A percentile compares a stretch with the other conserved stretches of the same genome.
Evolutionary conservation across 2,329 filamentous ascomycete genomes (phyloP).

Genomic region (Monilinia polystroma): DNA sequence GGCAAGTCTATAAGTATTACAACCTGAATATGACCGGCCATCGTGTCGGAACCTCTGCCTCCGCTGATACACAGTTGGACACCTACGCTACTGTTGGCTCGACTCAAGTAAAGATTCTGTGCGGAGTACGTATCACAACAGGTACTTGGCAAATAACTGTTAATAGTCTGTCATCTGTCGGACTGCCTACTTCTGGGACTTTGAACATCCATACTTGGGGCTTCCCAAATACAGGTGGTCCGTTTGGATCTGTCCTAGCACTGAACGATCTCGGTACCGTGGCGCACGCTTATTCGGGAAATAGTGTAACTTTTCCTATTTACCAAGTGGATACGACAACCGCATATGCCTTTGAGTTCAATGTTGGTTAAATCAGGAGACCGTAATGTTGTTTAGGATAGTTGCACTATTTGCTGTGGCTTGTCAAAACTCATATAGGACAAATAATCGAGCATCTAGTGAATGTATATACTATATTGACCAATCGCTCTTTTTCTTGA

Average conservation of each 20-base stretch:
- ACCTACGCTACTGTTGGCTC: slow-evolving; percentile 31
- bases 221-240: slow-evolving; percentile 31
- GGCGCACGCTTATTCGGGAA: slow-evolving; percentile 41
- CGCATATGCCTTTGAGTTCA: slow-evolving; percentile 46
- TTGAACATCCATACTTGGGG: slow-evolving; percentile 36
- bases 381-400: neutral
- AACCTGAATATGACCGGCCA: slow-evolving; percentile 46
- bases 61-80: slow-evolving; percentile 32
- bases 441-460: neutral
- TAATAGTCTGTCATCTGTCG: slow-evolving; percentile 28
- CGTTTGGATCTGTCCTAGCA: slow-evolving; percentile 32
- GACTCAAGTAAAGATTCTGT: slow-evolving; percentile 30
- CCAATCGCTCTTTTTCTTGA: neutral
- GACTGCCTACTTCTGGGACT: slow-evolving; percentile 28
- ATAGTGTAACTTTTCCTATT: slow-evolving; percentile 43
- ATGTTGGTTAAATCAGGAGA: neutral
- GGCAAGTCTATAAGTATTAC: slow-evolving; percentile 51
- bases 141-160: slow-evolving; percentile 35
- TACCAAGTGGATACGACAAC: slow-evolving; percentile 42
- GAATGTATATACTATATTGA: neutral
- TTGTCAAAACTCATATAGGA: neutral
- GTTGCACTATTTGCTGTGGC: neutral
- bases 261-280: slow-evolving; percentile 38
- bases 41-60: slow-evolving; percentile 42
- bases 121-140: slow-evolving; percentile 27